These are phyloP conservation scores for Penicillium nucicola DNA, from an alignment of 495 filamentous ascomycete genomes.

Conservation along the genomic window DNA sequence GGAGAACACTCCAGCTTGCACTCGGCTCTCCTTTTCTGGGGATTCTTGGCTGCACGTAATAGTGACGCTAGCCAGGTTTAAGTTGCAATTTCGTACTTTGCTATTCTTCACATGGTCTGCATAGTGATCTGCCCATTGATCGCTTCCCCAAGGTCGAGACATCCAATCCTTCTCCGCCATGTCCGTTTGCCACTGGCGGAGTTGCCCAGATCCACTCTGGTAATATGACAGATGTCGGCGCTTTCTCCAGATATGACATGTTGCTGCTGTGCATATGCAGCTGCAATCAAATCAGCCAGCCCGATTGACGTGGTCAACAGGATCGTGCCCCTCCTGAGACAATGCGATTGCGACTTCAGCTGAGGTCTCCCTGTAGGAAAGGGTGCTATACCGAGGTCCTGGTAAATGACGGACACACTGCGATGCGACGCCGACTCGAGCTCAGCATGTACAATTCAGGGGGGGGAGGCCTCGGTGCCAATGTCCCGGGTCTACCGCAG, in stretches of 20 bases:
- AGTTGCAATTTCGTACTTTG: background rate
- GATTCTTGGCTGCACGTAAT: slow-evolving; percentile 21
- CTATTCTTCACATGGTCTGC: background rate
- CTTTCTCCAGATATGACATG: background rate
- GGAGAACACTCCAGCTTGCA: background rate
- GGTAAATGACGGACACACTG: too few relatives aligned
- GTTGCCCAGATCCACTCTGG: background rate
- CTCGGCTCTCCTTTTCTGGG: slow-evolving; percentile 18
- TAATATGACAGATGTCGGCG: slow-evolving; percentile 14
- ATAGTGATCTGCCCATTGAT: background rate
- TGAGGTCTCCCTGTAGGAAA: too few relatives aligned
- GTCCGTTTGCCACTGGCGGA: slow-evolving; percentile 5
- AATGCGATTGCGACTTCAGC: background rate
- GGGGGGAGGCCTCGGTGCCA: too few relatives aligned
- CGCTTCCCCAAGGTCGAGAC: background rate
- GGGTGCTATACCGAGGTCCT: too few relatives aligned
- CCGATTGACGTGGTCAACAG: background rate
- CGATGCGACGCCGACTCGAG: background rate
- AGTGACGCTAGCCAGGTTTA: slow-evolving; percentile 1
- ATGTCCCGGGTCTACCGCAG: too few relatives aligned
- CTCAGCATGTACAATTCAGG: too few relatives aligned
- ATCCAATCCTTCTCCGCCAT: slow-evolving; percentile 1
- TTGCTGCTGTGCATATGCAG: background rate
- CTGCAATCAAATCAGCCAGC: background rate
- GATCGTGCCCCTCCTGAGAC: background rate